Evolutionary conservation across 495 filamentous ascomycete species (phyloP).

Genomic region (Aspergillus hancockii): DNA sequence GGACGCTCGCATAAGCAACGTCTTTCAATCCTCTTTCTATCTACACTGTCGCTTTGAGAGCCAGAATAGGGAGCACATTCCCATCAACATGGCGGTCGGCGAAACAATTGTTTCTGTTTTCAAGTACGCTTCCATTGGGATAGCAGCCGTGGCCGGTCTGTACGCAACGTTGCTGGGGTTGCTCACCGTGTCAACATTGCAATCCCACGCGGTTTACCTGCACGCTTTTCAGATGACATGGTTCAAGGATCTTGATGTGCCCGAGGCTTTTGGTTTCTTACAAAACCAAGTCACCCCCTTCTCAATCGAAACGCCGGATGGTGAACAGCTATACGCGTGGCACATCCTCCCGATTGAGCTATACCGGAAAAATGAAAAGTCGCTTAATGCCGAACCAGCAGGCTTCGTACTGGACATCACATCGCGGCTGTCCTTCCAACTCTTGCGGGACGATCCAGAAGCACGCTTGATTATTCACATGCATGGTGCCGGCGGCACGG

Average conservation of each 20-base stretch:
- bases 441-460: constrained; percentile 64
- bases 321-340: constrained; percentile 66
- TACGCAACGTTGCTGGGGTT: constrained; percentile 43
- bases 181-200: constrained; percentile 45
- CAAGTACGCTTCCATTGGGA: constrained; percentile 35
- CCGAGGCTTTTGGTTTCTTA: constrained; percentile 51
- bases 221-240: constrained; percentile 49
- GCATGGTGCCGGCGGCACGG: constrained; percentile 60
- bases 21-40: no score
- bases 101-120: constrained; percentile 18
- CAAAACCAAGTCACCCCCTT: constrained; percentile 70
- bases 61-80: no score
- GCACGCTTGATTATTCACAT: constrained; percentile 59
- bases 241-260: constrained; percentile 49
- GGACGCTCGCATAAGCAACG: no score
- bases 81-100: constrained; percentile 1
- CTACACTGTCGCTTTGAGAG: no score
- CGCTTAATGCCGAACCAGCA: constrained; percentile 48
- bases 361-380: constrained; percentile 57
- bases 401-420: constrained; percentile 58
- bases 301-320: constrained; percentile 56
- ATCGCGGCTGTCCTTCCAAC: constrained; percentile 53
- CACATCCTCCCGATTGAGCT: constrained; percentile 68
- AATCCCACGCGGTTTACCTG: constrained; percentile 50
- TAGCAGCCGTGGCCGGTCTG: constrained; percentile 27